phyloP scores from a whole-genome alignment of 2,329 filamentous ascomycete species.

The Madurella mycetomatis region DNA sequence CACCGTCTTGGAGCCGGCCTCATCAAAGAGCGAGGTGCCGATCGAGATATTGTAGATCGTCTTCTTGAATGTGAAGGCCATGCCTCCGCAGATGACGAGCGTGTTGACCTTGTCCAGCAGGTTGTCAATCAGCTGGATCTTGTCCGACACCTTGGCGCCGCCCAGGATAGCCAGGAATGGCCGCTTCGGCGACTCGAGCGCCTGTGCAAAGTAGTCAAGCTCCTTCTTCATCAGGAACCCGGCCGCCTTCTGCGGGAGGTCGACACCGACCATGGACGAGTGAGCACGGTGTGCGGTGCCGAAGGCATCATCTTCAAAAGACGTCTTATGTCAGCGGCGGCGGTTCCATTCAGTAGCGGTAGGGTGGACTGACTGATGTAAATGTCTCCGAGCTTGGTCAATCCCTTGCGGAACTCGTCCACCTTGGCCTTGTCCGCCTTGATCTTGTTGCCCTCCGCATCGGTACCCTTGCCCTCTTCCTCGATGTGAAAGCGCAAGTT shows the following conservation, averaged over 20 bases:
- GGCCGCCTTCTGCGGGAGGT: slow-evolving; percentile 93
- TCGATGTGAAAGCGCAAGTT: slow-evolving; percentile 98
- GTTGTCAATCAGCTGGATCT: slow-evolving; percentile 99
- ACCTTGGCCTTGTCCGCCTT: slow-evolving; percentile 96
- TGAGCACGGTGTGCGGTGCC: slow-evolving; percentile 97
- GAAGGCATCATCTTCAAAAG: slow-evolving; percentile 79
- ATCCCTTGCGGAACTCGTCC: slow-evolving; percentile 86
- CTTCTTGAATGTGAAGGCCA: slow-evolving; percentile 99
- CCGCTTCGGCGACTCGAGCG: slow-evolving; percentile 84
- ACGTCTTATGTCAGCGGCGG: slow-evolving; percentile 20
- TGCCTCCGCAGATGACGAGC: slow-evolving; percentile 91
- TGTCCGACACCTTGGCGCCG: slow-evolving; percentile 97
- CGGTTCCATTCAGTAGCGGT: background rate
- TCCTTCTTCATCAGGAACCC: slow-evolving; percentile 99
- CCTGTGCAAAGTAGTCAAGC: slow-evolving; percentile 98
- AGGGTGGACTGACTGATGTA: slow-evolving; percentile 73
- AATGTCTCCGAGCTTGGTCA: slow-evolving; percentile 91
- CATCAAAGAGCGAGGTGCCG: slow-evolving; percentile 87
- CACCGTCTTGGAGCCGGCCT: slow-evolving; percentile 89
- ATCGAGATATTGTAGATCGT: slow-evolving; percentile 88
- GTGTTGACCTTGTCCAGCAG: slow-evolving; percentile 96
- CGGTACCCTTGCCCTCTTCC: slow-evolving; percentile 95
- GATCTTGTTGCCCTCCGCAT: slow-evolving; percentile 90
- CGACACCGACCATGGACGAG: slow-evolving; percentile 97
- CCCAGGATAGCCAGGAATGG: slow-evolving; percentile 98